Base-by-base conservation (phyloP, 331 rosid species). In the Malus hybrid region DNA sequence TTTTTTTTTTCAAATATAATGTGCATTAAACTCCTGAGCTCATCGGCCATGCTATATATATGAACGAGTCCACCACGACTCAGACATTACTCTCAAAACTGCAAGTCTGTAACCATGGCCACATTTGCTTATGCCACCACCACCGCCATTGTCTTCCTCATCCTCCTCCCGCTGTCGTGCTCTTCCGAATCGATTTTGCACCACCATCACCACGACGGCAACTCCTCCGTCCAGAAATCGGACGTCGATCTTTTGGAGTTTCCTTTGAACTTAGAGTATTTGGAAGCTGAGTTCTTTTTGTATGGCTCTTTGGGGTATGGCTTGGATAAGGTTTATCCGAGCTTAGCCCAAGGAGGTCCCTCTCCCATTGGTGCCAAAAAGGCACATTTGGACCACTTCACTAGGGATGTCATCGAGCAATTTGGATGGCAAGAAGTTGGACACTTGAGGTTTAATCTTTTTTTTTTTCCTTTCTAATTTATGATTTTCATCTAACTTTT, bases 261-360 rank as follows among this genome's bases (percentile, higher is more conserved):
- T 62, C 76, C 96, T 42, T 84, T 94, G 4, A 92, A 94, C 48
- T 85, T 94, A 22, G 96, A 94, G 82, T 92, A 74, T 61, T 65
- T 90, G 55, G 97, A 94, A 68, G 96, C 97, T 1, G 97, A 94
- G 70, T 87, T 94, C 86, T 91, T 90, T 79, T 77, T 94, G 66
- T 81, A 46, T 82, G 96, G 90, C n/a, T 33, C 97, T 16, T 70
- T 82, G 48, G 99, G 97, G 20, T 53, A 68, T 50, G 99, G 99
- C 2, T 74, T 94, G 73, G 97, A 92, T 64, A 65, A 3, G 8
- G 73, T 81, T 57, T 88, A 84, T 79, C 91, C 97, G 24, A n/a
- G 77, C 14, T 61, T 92, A 19, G 71, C 88, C 19, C 60, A 13
- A 13, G 90, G 86, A 24, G 99, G 99, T 3, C 93, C 93, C 44